These are phyloP conservation scores for Nevesoporus exiguus DNA, from an alignment of 768 basidiomycete genomes.

Conservation along the genomic window DNA sequence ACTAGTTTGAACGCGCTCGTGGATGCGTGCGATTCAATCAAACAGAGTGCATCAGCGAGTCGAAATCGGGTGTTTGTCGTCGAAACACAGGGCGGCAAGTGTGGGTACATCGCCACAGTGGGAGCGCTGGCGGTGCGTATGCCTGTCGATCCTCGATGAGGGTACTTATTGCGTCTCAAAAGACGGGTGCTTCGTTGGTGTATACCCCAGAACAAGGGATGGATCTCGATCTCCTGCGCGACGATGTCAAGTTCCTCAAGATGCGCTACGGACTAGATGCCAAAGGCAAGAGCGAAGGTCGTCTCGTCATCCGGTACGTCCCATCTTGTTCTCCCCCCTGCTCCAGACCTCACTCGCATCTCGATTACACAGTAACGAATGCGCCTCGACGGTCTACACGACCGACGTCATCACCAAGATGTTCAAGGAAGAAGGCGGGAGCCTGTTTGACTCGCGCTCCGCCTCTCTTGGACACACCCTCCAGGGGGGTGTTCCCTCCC, in stretches of 20 bases:
- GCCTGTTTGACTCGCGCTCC: slow-evolving; percentile 88
- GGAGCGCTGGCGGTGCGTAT: slow-evolving; percentile 88
- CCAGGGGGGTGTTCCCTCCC: slow-evolving; percentile 94
- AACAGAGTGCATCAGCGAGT: slow-evolving; percentile 96
- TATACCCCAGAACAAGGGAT: slow-evolving; percentile 95
- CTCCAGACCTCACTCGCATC: neutral
- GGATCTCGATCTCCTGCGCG: slow-evolving; percentile 70
- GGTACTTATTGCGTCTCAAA: neutral
- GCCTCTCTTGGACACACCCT: slow-evolving; percentile 97
- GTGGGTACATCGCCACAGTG: slow-evolving; percentile 93
- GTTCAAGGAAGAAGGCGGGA: slow-evolving; percentile 90
- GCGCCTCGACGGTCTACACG: slow-evolving; percentile 82
- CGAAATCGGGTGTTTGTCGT: slow-evolving; percentile 96
- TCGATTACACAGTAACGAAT: slow-evolving; percentile 63
- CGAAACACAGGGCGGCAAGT: slow-evolving; percentile 96
- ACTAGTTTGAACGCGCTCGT: slow-evolving; percentile 98
- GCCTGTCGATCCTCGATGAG: neutral
- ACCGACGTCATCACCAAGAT: slow-evolving; percentile 92
- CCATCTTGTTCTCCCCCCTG: neutral
- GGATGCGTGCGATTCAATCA: slow-evolving; percentile 97
- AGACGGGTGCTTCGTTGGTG: slow-evolving; percentile 90
- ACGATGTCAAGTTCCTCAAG: slow-evolving; percentile 87
- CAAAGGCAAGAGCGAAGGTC: slow-evolving; percentile 88
- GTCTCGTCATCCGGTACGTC: slow-evolving; percentile 83
- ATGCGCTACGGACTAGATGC: slow-evolving; percentile 81